Evolutionary conservation across 768 basidiomycete genomes (phyloP).

Genomic region (Lepiota venenata): DNA sequence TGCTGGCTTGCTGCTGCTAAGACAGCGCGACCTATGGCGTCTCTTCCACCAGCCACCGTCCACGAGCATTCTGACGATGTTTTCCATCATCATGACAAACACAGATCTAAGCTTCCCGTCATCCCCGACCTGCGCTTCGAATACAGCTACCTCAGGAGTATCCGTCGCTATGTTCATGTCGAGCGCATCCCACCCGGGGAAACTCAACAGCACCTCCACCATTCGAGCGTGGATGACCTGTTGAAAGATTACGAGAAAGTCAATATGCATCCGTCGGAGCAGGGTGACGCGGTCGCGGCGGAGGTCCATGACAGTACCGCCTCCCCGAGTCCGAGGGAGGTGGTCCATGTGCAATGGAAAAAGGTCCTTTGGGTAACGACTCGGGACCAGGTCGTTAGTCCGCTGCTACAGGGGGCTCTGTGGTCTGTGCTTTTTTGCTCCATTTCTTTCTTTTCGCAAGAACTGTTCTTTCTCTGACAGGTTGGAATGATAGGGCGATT

Average conservation of each 20-base stretch:
- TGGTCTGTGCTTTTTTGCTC: constrained; percentile 42
- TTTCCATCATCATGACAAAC: constrained; percentile 72
- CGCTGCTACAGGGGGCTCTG: constrained; percentile 61
- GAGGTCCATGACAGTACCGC: constrained; percentile 1
- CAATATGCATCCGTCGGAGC: constrained; percentile 14
- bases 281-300: constrained; percentile 19
- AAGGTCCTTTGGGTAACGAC: constrained; percentile 59
- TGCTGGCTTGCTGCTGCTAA: too few relatives aligned
- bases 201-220: constrained; percentile 28
- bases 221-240: constrained; percentile 14
- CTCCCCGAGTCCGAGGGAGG: constrained; percentile 19
- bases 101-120: constrained; percentile 65
- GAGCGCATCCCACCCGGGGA: constrained; percentile 11
- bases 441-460: not conserved
- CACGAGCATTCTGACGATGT: not conserved
- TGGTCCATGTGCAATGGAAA: constrained; percentile 52
- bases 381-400: constrained; percentile 67
- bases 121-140: constrained; percentile 81
- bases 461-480: not conserved
- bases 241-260: constrained; percentile 27
- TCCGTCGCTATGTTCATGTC: constrained; percentile 41
- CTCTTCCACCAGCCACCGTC: not conserved
- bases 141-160: constrained; percentile 61
- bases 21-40: too few relatives aligned
- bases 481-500: constrained; percentile 33